Evolutionary conservation across 2,329 filamentous ascomycete species (phyloP).

Genomic region (Xylaria hypoxylon): DNA sequence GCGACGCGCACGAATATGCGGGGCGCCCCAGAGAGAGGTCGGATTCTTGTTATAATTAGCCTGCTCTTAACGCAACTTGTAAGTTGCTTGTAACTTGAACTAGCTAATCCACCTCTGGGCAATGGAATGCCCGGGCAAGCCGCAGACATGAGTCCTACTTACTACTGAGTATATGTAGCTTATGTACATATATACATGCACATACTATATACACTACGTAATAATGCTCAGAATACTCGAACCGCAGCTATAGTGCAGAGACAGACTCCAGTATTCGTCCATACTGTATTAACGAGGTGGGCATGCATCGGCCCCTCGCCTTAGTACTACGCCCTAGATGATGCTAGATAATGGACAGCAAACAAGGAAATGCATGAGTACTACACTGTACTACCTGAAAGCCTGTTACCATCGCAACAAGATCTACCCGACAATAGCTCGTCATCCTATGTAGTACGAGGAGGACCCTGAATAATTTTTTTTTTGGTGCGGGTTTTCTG

Average conservation of each 20-base stretch:
- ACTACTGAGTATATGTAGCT: not conserved
- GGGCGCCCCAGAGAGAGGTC: constrained; percentile 25
- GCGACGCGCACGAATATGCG: constrained; percentile 37
- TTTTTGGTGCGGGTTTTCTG: constrained; percentile 5
- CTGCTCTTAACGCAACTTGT: constrained; percentile 18
- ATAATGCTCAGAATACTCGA: not conserved
- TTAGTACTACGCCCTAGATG: constrained; percentile 1
- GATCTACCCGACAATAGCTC: constrained; percentile 11
- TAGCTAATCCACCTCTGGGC: constrained; percentile 32
- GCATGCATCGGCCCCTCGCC: constrained; percentile 18
- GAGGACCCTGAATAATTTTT: constrained; percentile 5
- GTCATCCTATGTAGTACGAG: constrained; percentile 1
- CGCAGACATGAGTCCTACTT: constrained; percentile 13
- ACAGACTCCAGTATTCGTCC: not conserved
- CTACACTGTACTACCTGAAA: constrained; percentile 14
- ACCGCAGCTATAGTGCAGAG: not conserved
- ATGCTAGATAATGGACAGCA: not conserved
- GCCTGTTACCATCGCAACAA: constrained; percentile 22
- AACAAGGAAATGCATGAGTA: constrained; percentile 13
- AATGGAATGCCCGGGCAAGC: constrained; percentile 20
- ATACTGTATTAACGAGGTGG: not conserved
- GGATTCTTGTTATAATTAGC: constrained; percentile 34
- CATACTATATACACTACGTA: not conserved
- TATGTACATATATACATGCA: not conserved
- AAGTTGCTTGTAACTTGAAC: constrained; percentile 12